Evolutionary conservation across 495 filamentous ascomycete species (phyloP).

Genomic region (Entonaema liquescens): DNA sequence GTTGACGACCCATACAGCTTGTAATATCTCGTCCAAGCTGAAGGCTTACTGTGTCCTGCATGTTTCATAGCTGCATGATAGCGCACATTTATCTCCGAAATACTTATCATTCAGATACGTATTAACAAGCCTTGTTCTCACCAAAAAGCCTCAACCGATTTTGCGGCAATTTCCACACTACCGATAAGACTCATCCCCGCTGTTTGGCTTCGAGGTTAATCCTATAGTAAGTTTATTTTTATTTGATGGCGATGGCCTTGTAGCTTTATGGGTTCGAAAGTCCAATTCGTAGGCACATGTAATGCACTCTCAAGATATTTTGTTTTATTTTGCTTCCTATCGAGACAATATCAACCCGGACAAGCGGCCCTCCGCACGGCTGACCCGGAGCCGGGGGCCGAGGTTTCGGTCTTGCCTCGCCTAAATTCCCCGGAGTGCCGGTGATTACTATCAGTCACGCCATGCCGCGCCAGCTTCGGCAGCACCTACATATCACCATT

Average conservation of each 20-base stretch:
- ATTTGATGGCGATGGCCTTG: not conserved
- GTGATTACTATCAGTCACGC: constrained; percentile 26
- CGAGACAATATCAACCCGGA: not conserved
- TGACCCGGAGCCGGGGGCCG: constrained; percentile 34
- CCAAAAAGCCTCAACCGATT: constrained; percentile 33
- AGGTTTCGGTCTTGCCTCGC: constrained; percentile 22
- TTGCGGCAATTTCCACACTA: constrained; percentile 30
- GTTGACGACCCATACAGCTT: not conserved
- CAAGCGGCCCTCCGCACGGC: constrained; percentile 25
- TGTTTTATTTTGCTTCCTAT: constrained; percentile 5
- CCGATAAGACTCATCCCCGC: constrained; percentile 10
- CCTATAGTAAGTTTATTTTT: constrained; percentile 29
- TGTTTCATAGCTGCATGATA: not conserved
- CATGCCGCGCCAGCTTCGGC: constrained; percentile 19
- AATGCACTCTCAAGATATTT: constrained; percentile 4
- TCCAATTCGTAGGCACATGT: not conserved
- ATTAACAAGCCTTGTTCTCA: constrained; percentile 30
- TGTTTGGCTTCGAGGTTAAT: not conserved
- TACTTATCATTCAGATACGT: not conserved
- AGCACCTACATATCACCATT: constrained; percentile 7
- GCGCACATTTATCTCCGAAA: not conserved
- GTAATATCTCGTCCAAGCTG: not conserved
- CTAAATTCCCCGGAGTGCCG: constrained; percentile 31
- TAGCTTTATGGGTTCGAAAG: not conserved
- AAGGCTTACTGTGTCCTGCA: constrained; percentile 15